A percentile compares a stretch with the other conserved stretches of the same genome.
These are phyloP conservation scores for Tricholoma sp. DNA, from an alignment of 768 basidiomycete genomes.

Conservation along the genomic window DNA sequence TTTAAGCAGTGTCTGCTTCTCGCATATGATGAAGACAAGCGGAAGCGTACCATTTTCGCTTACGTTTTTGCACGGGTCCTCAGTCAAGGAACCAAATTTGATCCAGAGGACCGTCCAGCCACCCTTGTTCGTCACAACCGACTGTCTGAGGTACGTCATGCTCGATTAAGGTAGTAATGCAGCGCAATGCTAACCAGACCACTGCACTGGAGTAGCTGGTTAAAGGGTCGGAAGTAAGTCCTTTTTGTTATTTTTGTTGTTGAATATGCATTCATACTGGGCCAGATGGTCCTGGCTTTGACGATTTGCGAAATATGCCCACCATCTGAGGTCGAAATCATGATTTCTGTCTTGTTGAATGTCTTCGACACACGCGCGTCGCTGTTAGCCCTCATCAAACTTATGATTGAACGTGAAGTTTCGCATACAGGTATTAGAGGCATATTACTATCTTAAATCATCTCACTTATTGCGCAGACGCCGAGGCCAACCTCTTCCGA, in stretches of 20 bases:
- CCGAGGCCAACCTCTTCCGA: slow-evolving; percentile 78
- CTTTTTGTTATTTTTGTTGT: not conserved
- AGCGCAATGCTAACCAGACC: not conserved
- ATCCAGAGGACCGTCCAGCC: slow-evolving; percentile 48
- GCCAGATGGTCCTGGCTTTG: slow-evolving; percentile 69
- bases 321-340: slow-evolving; percentile 70
- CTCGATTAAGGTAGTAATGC: not conserved
- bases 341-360: slow-evolving; percentile 81
- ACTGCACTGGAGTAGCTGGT: slow-evolving; percentile 45
- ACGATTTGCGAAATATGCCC: slow-evolving; percentile 89
- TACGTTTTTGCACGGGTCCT: slow-evolving; percentile 81
- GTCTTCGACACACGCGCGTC: slow-evolving; percentile 76
- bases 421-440: slow-evolving; percentile 55
- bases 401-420: slow-evolving; percentile 84
- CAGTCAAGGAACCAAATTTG: slow-evolving; percentile 74
- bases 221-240: slow-evolving; percentile 64
- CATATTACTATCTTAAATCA: not conserved
- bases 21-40: slow-evolving; percentile 67
- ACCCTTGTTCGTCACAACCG: slow-evolving; percentile 44
- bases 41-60: slow-evolving; percentile 75
- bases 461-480: slow-evolving; percentile 41
- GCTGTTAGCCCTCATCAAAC: slow-evolving; percentile 69
- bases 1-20: slow-evolving; percentile 82
- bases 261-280: slow-evolving; percentile 6
- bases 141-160: slow-evolving; percentile 50